Evolutionary conservation across 2,329 filamentous ascomycete genomes (phyloP), one percentile per base, ranked within the genome.

Genomic region (Calonectria multiphialidica): DNA sequence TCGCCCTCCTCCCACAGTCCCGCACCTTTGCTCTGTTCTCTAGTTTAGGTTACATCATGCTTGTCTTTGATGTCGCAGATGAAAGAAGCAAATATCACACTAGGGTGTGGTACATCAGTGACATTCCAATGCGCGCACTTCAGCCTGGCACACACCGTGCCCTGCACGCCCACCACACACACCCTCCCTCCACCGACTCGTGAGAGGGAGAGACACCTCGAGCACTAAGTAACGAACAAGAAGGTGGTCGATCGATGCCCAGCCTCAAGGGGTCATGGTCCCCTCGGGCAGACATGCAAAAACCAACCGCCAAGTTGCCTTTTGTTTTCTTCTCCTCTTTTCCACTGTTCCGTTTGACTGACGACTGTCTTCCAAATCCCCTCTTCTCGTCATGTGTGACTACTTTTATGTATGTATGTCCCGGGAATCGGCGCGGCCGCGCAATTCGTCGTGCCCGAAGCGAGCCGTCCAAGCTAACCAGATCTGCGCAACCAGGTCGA

Each of bases 321-420:
- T 23, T n/a, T 16, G 5, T 21, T n/a, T 45, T 30, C 12, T 35
- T 25, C n/a, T 33, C n/a, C 28, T 33, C 40, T 45, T 45, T 37
- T 62, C 16, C 25, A 30, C 40, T 45, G 18, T 45, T 62, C 23
- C 25, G 21, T 21, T 33, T 18, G 10, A 21, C 23, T 33, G 18
- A 45, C 57, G 12, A 10, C 5, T 6, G 10, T 8, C 5, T 62
- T 33, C 44, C 13, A 47, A 15, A 30, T 13, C 15, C 28, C 10
- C 6, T 47, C 21, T 47, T 30, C 16, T 28, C 57, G n/a, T 23
- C 18, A 78, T 78, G 77, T 78, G 77, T 44, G 76, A 79, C 55
- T 78, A 78, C 66, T 78, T 76, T 70, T 78, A 74, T 55, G 77
- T 78, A 74, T 55, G 77, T 78, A 74, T 25, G 74, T 59, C 21